Evolutionary conservation across 345 rosid species (phyloP).

Genomic region (Cardamine occulta): DNA sequence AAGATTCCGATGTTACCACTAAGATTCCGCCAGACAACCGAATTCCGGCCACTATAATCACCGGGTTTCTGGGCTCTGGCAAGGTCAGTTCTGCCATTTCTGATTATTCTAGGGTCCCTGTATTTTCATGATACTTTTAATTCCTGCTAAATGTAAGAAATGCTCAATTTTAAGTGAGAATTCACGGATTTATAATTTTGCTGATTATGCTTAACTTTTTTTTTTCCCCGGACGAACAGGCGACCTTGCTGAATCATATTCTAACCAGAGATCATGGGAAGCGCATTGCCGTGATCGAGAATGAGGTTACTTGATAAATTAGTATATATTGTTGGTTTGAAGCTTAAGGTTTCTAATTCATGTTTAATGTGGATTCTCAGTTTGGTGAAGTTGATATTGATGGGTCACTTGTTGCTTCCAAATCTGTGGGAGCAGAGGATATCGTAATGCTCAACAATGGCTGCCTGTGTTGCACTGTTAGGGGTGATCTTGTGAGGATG

Average conservation of each 20-base stretch:
- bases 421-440: slow-evolving; percentile 85
- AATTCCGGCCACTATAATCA: slow-evolving; percentile 92
- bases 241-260: slow-evolving; percentile 89
- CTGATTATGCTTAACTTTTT: background rate
- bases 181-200: background rate
- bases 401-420: slow-evolving; percentile 93
- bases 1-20: slow-evolving; percentile 65
- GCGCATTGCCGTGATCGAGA: slow-evolving; percentile 95
- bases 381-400: slow-evolving; percentile 96
- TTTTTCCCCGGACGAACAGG: slow-evolving; percentile 53
- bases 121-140: background rate
- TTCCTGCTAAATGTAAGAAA: background rate
- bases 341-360: background rate
- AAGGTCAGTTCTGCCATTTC: slow-evolving; percentile 52
- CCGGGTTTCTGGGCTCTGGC: slow-evolving; percentile 94
- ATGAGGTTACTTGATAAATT: slow-evolving; percentile 57
- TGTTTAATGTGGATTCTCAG: slow-evolving; percentile 47
- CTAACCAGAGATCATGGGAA: slow-evolving; percentile 97
- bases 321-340: background rate
- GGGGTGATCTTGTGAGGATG: slow-evolving; percentile 99
- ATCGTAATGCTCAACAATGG: slow-evolving; percentile 96
- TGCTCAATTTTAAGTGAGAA: background rate
- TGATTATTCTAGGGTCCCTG: background rate
- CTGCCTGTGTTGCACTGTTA: slow-evolving; percentile 94
- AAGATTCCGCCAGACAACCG: slow-evolving; percentile 83